Evolutionary conservation across 1,284 basidiomycete genomes (phyloP).

Genomic region (Microbotryum lychnidis-dioicae): DNA sequence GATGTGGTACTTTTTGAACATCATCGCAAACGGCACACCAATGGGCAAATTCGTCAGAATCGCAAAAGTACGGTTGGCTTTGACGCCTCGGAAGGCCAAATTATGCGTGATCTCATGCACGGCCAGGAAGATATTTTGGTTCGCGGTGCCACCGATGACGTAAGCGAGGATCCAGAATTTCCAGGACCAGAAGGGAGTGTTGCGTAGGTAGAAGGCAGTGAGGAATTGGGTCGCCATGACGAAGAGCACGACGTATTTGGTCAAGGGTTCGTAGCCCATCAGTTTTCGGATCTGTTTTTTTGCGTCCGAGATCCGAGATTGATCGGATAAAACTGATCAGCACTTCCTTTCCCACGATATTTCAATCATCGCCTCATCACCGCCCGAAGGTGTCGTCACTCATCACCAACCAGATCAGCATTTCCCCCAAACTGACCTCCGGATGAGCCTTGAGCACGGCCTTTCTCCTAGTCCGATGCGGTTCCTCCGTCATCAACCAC

Average conservation of each 20-base stretch:
- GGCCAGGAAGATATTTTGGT: constrained; percentile 94
- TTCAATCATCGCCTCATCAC: not conserved
- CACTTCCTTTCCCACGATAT: not conserved
- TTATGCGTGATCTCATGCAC: constrained; percentile 99
- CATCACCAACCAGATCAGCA: too few species aligned
- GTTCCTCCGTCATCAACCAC: constrained; percentile 96
- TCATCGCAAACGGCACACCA: constrained; percentile 86
- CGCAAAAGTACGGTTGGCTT: constrained; percentile 76
- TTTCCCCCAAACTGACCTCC: constrained; percentile 52
- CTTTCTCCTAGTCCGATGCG: constrained; percentile 76
- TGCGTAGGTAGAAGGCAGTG: constrained; percentile 57
- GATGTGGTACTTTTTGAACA: constrained; percentile 61
- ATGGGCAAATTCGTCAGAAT: constrained; percentile 89
- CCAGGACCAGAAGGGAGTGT: constrained; percentile 59
- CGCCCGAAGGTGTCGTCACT: too few species aligned
- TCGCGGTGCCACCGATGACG: constrained; percentile 81
- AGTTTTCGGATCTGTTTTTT: constrained; percentile 67
- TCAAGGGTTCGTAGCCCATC: constrained; percentile 88
- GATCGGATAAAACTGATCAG: too few species aligned
- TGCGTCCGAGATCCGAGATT: too few species aligned
- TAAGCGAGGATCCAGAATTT: constrained; percentile 73
- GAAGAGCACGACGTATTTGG: constrained; percentile 72
- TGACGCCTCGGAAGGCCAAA: constrained; percentile 77
- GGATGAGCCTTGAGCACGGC: constrained; percentile 92
- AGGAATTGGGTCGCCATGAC: constrained; percentile 72